Base-by-base conservation (phyloP, 2,329 filamentous ascomycete genomes). In the Alternaria ventricosa region DNA sequence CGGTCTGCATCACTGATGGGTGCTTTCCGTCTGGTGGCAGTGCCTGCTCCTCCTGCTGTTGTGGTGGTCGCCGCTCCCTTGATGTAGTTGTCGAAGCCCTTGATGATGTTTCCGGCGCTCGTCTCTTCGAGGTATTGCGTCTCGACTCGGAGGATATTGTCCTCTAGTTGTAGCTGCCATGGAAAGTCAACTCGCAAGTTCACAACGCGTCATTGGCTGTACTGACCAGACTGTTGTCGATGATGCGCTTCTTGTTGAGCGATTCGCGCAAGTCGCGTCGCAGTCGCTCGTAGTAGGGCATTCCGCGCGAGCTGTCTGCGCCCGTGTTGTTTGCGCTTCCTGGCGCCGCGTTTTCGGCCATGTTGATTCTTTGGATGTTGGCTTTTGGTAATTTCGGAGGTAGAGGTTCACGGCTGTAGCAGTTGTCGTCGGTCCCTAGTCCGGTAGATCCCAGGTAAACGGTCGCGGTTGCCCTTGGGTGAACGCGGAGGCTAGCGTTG, bases 11-110 rank as follows among this genome's bases (percentile, higher is more conserved):
- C 92, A 64, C 85, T 85, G 53, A 90, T 83, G 6, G 87, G 87
- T 23, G 87, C 82, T 64, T 83, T 85, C 78, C 91, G 88, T 74
- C 89, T 87, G 75, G 91, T 79, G 63, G 70, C 75, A 36, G 75
- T 80, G 60, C 76, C 80, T 49, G 72, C 71, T 27, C 80, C 81
- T 57, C 77, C 73, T 6, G 79, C 76, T 4, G 82, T 85, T 69
- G 88, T 85, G 11, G 89, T 86, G 2, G 86, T 84, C n/a, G 88
- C 87, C 9, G 88, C 75, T 58, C 93, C 94, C 81, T 99, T 99
- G 84, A 97, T 96, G 83, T 98, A 99, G 78, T 94, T 96, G 80
- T 99, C 96, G 80, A 99, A 99, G 22, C 96, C 96, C 53, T 92
- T 94, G 79, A 99, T 95, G 77, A 99, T 98, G 83, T 99, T 99